Conservation (phyloP, 1,284 basidiomycete species). For the Cutaneotrichosporon dermatis region DNA sequence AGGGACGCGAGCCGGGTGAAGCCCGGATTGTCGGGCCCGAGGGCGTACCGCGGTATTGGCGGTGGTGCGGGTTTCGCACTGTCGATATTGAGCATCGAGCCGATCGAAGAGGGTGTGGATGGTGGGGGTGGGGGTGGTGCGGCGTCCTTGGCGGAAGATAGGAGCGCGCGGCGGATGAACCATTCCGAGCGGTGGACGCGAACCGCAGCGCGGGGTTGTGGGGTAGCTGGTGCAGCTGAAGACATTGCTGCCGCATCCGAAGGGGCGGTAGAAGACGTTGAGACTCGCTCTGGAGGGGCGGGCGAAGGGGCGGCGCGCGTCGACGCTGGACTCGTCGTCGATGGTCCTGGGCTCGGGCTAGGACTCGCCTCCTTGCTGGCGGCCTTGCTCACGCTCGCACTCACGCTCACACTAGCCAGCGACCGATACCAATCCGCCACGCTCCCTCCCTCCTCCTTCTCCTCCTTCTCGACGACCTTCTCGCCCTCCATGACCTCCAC, state of each 20-base stretch:
- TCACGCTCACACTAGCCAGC: slow-evolving; percentile 10
- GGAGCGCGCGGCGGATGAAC: slow-evolving; percentile 45
- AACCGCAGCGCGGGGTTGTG: slow-evolving; percentile 8
- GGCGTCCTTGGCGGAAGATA: slow-evolving; percentile 12
- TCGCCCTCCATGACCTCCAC: slow-evolving; percentile 19
- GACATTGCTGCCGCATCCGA: no score
- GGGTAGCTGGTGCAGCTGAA: not conserved
- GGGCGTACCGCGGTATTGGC: slow-evolving; percentile 27
- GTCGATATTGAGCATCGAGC: slow-evolving; percentile 28
- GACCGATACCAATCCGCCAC: slow-evolving; percentile 39
- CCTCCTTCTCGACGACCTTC: slow-evolving; percentile 1
- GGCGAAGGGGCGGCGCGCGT: not conserved
- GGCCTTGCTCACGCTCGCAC: not conserved
- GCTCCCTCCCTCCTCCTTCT: slow-evolving; percentile 19
- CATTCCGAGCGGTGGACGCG: slow-evolving; percentile 36
- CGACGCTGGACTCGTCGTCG: not conserved
- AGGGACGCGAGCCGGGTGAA: slow-evolving; percentile 35
- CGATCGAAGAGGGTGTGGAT: slow-evolving; percentile 25
- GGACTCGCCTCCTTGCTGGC: not conserved
- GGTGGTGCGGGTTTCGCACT: slow-evolving; percentile 7
- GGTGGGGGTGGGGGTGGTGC: slow-evolving; percentile 2
- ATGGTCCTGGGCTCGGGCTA: not conserved
- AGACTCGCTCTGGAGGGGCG: slow-evolving; percentile 4
- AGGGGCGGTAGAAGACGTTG: not conserved
- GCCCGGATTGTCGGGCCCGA: slow-evolving; percentile 44